phyloP scores from a whole-genome alignment of 768 basidiomycete genomes.

The Naganishia onofrii region DNA sequence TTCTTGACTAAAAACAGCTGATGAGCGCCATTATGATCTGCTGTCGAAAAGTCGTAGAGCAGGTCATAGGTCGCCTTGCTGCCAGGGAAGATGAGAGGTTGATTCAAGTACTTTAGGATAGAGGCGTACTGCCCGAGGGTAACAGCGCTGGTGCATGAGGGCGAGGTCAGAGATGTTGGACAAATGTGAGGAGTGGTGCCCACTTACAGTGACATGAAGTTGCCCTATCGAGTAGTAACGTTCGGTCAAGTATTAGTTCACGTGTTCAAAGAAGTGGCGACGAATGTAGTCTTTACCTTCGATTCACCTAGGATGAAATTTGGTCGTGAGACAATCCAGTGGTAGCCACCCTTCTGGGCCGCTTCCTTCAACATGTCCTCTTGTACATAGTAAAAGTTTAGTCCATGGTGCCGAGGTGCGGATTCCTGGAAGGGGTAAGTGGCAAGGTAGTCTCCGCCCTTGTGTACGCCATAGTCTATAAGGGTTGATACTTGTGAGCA shows the following conservation, averaged over 20 bases:
- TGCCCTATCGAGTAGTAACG: neutral
- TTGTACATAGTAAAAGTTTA: slow-evolving; percentile 7
- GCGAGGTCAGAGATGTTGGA: neutral
- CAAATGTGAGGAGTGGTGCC: neutral
- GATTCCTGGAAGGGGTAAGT: neutral
- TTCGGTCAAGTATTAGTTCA: neutral
- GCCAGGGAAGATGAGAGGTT: slow-evolving; percentile 1
- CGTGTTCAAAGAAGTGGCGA: neutral
- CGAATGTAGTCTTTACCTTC: neutral
- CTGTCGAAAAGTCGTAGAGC: neutral
- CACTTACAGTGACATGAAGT: slow-evolving; percentile 5
- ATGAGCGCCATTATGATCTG: neutral
- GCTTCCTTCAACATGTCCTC: slow-evolving; percentile 14
- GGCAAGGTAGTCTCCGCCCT: neutral
- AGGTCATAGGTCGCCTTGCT: neutral
- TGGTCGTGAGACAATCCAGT: slow-evolving; percentile 6
- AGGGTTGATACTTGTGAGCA: neutral
- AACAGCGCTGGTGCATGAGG: neutral
- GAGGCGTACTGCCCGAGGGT: neutral
- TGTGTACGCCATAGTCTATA: slow-evolving; percentile 4
- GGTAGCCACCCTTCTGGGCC: slow-evolving; percentile 1
- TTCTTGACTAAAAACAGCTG: neutral
- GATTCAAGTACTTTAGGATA: neutral
- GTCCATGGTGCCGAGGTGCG: neutral
- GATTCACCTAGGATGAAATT: slow-evolving; percentile 1